These are phyloP conservation scores for Leishmania guyanensis DNA, from an alignment of 208 protist species.

Conservation along the genomic window DNA sequence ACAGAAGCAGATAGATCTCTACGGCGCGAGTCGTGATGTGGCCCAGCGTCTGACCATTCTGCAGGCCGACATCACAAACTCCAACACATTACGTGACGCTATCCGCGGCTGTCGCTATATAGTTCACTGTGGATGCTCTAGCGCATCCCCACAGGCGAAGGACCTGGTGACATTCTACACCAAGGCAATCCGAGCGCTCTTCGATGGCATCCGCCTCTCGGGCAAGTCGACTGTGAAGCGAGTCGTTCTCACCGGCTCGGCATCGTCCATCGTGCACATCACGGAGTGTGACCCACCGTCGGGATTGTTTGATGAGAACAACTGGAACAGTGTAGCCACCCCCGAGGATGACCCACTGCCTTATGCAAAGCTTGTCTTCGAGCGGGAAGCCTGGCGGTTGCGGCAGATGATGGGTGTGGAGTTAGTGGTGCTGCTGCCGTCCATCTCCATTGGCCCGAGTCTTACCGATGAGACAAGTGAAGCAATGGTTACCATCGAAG, in stretches of 20 bases:
- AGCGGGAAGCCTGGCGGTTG: slow-evolving; percentile 88
- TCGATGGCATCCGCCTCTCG: slow-evolving; percentile 79
- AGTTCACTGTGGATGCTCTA: slow-evolving; percentile 86
- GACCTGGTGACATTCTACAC: slow-evolving; percentile 67
- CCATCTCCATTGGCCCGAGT: slow-evolving; percentile 84
- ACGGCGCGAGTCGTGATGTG: slow-evolving; percentile 51
- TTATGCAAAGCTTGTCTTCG: slow-evolving; percentile 85
- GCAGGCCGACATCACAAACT: slow-evolving; percentile 78
- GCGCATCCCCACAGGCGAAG: slow-evolving; percentile 31
- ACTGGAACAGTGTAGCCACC: slow-evolving; percentile 79
- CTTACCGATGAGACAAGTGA: slow-evolving; percentile 82
- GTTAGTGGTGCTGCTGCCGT: slow-evolving; percentile 86
- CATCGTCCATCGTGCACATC: slow-evolving; percentile 80
- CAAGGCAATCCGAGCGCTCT: slow-evolving; percentile 81
- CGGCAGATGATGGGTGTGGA: slow-evolving; percentile 90
- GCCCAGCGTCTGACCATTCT: slow-evolving; percentile 70
- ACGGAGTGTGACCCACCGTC: slow-evolving; percentile 64
- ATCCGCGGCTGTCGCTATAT: slow-evolving; percentile 87
- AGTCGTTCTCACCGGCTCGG: slow-evolving; percentile 82
- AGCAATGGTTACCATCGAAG: slow-evolving; percentile 72
- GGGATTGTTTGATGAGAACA: slow-evolving; percentile 78
- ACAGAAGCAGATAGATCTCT: slow-evolving; percentile 77
- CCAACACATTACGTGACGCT: slow-evolving; percentile 68
- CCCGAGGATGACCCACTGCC: slow-evolving; percentile 68
- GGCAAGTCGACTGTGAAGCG: slow-evolving; percentile 86